Conservation (phyloP, 2,329 filamentous ascomycete genomes). For the Orbilia quercus region DNA sequence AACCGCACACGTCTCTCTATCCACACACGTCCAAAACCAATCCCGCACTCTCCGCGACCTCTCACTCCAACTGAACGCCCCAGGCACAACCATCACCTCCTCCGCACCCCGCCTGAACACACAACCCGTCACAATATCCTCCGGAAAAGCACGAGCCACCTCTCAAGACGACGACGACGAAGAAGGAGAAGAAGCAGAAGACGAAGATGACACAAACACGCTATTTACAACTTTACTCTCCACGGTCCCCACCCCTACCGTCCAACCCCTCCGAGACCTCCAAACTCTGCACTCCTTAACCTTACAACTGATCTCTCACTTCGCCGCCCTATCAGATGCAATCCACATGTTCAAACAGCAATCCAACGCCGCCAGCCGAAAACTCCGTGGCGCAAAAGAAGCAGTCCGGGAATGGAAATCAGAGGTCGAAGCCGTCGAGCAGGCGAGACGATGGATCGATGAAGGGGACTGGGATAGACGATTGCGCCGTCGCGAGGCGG, state of each 20-base stretch:
- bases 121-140: constrained; percentile 57
- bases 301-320: constrained; percentile 77
- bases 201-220: constrained; percentile 46
- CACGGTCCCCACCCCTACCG: constrained; percentile 76
- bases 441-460: constrained; percentile 83
- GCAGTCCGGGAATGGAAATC: constrained; percentile 84
- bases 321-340: constrained; percentile 88
- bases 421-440: constrained; percentile 83
- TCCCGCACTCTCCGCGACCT: constrained; percentile 79
- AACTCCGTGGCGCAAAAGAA: constrained; percentile 83
- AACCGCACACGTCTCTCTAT: constrained; percentile 78
- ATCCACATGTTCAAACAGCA: constrained; percentile 94
- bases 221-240: constrained; percentile 64
- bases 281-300: constrained; percentile 77
- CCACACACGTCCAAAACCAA: constrained; percentile 79
- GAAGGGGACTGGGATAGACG: constrained; percentile 84
- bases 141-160: constrained; percentile 3
- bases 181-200: constrained; percentile 3
- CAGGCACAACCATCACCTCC: constrained; percentile 48
- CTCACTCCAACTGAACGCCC: constrained; percentile 66
- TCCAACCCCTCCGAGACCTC: constrained; percentile 73
- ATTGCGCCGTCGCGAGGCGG: constrained; percentile 81
- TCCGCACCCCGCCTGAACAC: constrained; percentile 43
- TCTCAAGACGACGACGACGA: constrained; percentile 24
- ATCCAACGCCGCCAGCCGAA: constrained; percentile 80